Evolutionary conservation across 768 basidiomycete species (phyloP), one percentile per base, ranked within the genome.

Genomic region (Postia placenta): DNA sequence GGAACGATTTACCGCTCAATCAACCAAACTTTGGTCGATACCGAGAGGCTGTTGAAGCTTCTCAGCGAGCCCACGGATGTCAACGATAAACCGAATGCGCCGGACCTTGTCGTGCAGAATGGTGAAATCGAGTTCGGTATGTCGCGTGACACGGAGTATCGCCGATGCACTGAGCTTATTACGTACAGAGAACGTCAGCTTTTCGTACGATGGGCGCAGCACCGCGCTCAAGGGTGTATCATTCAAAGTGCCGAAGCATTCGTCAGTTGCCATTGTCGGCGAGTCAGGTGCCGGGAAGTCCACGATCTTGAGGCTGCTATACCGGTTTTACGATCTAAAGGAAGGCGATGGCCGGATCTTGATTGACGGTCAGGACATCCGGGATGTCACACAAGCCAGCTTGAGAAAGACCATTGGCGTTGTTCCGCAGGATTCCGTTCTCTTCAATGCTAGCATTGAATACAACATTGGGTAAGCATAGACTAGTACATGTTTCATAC

Each of bases 51-150:
- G 38, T 73, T 96, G 49, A 78, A 85, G 48, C 73, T 93, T 15
- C 74, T 98, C 5, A 80, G 81, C 51, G 87, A 94, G 60, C 82
- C 87, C 1, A 85, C 79, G 0, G 93, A 94, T 51, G 80, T 97
- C 53, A 80, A 85, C 54, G 91, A 95, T 65, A 79, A 78, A 60
- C 84, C 84, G 6, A 75, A 80, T 56, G 89, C 88, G 7, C 74
- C 79, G 12, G 81, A 90, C 42, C 75, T 96, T 22, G 69, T 84
- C 39, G 76, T 91, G 6, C 68, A 78, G 15, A 74, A 83, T 45
- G 85, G 92, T 3, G 82, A 85, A 62, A 87, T 97, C 60, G 91
- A 90, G 62, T 96, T 98, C 63, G 85, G 89, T 89, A 45, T 37
- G 79, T 68, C 33, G 4, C 42, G 30, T 6, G 45, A n/a, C n/a